Conservation (phyloP, 345 rosid genomes). For the Eucalyptus cladocalyx region DNA sequence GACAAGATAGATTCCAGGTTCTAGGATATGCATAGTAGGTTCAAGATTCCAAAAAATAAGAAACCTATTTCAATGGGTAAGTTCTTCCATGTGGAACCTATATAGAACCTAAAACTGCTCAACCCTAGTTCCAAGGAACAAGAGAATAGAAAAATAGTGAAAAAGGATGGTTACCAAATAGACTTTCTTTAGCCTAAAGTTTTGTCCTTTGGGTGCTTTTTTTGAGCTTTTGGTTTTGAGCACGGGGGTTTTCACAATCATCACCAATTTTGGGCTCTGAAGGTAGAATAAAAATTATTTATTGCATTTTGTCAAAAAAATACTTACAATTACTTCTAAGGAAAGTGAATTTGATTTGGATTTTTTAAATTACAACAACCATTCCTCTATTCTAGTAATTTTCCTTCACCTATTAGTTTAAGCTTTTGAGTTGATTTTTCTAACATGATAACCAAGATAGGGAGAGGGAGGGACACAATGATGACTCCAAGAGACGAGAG, state of each 20-base stretch:
- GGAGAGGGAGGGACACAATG: too few species aligned
- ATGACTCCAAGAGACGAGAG: too few species aligned
- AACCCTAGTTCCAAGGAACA: too few species aligned
- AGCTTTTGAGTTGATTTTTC: neutral
- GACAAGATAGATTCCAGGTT: too few species aligned
- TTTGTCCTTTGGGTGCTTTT: neutral
- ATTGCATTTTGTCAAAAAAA: neutral
- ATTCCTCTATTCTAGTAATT: neutral
- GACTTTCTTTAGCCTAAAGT: neutral
- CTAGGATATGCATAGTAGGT: too few species aligned
- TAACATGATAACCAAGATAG: neutral
- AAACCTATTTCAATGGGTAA: too few species aligned
- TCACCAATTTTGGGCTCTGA: neutral
- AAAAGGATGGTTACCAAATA: too few species aligned
- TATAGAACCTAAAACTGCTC: too few species aligned
- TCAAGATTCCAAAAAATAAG: too few species aligned
- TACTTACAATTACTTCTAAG: too few species aligned
- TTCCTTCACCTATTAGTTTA: neutral
- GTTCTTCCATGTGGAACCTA: too few species aligned
- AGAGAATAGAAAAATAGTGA: too few species aligned
- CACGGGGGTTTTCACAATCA: neutral
- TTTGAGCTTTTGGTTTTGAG: neutral
- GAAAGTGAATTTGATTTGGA: neutral
- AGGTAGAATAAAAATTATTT: neutral
- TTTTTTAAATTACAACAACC: neutral